Conservation (phyloP, 2,329 filamentous ascomycete species). For the Fusarium transvaalense region DNA sequence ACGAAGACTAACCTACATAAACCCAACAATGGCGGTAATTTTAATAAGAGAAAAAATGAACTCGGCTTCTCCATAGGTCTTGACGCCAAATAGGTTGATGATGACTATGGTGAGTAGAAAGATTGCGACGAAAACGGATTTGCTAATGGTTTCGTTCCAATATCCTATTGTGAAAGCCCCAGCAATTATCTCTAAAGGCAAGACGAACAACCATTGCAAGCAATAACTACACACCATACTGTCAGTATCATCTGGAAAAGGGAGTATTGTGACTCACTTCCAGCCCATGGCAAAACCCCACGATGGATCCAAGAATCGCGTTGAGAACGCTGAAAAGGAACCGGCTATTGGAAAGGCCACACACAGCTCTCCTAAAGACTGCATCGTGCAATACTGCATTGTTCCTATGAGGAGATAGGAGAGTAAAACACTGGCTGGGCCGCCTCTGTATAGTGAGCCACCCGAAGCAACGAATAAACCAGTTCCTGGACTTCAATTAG, state of each 20-base stretch:
- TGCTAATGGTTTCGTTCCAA: constrained; percentile 75
- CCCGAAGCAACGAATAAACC: constrained; percentile 90
- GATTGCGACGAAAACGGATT: constrained; percentile 83
- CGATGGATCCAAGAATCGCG: constrained; percentile 90
- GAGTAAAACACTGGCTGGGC: constrained; percentile 81
- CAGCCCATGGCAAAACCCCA: constrained; percentile 97
- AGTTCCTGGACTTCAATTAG: constrained; percentile 64
- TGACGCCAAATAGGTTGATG: constrained; percentile 91
- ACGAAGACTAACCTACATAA: constrained; percentile 73
- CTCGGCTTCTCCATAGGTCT: constrained; percentile 89
- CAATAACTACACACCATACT: constrained; percentile 71
- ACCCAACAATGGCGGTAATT: constrained; percentile 85
- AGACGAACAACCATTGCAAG: constrained; percentile 85
- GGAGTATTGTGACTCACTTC: constrained; percentile 70
- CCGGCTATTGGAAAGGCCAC: constrained; percentile 92
- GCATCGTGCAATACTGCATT: constrained; percentile 93
- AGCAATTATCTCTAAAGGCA: constrained; percentile 88
- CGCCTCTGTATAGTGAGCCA: constrained; percentile 76
- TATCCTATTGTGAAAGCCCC: constrained; percentile 86
- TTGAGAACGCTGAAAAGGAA: constrained; percentile 94
- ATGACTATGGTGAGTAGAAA: constrained; percentile 80
- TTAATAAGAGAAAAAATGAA: constrained; percentile 91
- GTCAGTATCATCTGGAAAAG: background rate
- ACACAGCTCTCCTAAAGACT: constrained; percentile 91
- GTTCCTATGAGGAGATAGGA: constrained; percentile 81